Percentiles rank a stretch among this genome's conserved stretches.
phyloP scores from a whole-genome alignment of 805 yeast species.

The Cyberlindnera veronae region DNA sequence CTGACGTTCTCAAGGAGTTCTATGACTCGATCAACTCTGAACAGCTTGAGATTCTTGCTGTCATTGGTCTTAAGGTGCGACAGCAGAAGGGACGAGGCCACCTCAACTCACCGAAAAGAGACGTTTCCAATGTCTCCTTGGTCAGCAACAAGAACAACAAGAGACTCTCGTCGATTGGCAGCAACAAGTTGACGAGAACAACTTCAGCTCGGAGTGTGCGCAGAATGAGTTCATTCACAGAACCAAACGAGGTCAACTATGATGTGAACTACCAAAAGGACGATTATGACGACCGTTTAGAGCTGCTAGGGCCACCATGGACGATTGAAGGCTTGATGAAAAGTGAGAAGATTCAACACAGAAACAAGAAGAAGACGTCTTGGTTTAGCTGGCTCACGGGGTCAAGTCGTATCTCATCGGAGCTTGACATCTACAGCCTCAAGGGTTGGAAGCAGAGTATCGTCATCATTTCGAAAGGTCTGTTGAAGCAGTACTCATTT shows the following conservation, averaged over 20 bases:
- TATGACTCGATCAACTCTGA: slow-evolving; percentile 35
- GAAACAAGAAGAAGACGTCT: slow-evolving; percentile 9
- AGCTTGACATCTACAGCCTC: slow-evolving; percentile 26
- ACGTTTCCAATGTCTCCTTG: slow-evolving; percentile 20
- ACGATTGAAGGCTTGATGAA: slow-evolving; percentile 67
- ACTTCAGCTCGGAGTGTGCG: slow-evolving; percentile 6
- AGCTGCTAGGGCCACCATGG: slow-evolving; percentile 73
- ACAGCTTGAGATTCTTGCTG: slow-evolving; percentile 17
- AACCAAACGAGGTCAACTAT: slow-evolving; percentile 25
- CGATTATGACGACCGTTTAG: slow-evolving; percentile 56
- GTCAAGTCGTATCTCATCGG: slow-evolving; percentile 25
- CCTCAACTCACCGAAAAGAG: slow-evolving; percentile 12
- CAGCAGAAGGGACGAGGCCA: slow-evolving; percentile 9
- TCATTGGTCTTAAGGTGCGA: slow-evolving; percentile 6
- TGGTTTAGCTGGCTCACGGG: slow-evolving; percentile 24
- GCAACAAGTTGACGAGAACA: slow-evolving; percentile 10
- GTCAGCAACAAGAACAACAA: slow-evolving; percentile 20
- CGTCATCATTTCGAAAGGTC: slow-evolving; percentile 48
- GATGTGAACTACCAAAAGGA: slow-evolving; percentile 33
- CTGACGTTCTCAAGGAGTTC: slow-evolving; percentile 27
- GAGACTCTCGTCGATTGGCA: slow-evolving; percentile 27
- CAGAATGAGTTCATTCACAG: slow-evolving; percentile 12
- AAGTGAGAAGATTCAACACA: slow-evolving; percentile 15
- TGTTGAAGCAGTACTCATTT: slow-evolving; percentile 44
- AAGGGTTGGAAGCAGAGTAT: slow-evolving; percentile 37